Evolutionary conservation across 2,329 filamentous ascomycete genomes (phyloP), one percentile per base, ranked within the genome.

Genomic region (Rutstroemia sp.): DNA sequence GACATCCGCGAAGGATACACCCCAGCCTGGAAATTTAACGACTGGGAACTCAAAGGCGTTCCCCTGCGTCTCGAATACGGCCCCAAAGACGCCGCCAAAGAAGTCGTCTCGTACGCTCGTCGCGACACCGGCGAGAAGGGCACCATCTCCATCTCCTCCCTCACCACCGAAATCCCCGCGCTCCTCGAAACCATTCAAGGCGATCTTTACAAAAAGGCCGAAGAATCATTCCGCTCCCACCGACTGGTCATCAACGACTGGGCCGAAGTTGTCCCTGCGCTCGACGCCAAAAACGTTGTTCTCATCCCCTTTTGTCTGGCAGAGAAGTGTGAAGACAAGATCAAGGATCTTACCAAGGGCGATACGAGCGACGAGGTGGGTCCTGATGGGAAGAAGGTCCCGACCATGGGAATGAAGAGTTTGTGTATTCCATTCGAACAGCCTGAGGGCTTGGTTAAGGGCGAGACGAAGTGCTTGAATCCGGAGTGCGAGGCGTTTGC

Each of bases 11-110:
- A 97, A 51, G 88, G 88, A 63, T 96, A 97, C 72, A 84, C 91
- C 59, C 92, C 94, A 40, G 91, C 90, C 62, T 97, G 88, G 86
- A 99, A 99, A 75, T 99, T 99, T 79, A 95, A 95, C 75, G 92
- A 99, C 74, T 96, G 91, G 90, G 95, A 99, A 73, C 80, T 97
- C 66, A 95, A 92, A 75, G 94, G 95, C 70, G 88, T 97, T 44
- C 94, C 95, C 48, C 82, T 99, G 39, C 88, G 94, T 58, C 80
- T 99, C 58, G 94, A 99, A 73, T 96, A 96, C 69, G 95, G 95
- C 5, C 92, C 94, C 67, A 95, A 95, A 74, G 94, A 97, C 70
- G 86, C 87, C 12, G 89, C 88, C 62, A 89, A 92, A 70, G 82
- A 87, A 57, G 88, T 92, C 44, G 87, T 97, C 64, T 89, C 87